Evolutionary conservation across 805 yeast genomes (phyloP).

Genomic region (Maudiozyma pseudohumilis): DNA sequence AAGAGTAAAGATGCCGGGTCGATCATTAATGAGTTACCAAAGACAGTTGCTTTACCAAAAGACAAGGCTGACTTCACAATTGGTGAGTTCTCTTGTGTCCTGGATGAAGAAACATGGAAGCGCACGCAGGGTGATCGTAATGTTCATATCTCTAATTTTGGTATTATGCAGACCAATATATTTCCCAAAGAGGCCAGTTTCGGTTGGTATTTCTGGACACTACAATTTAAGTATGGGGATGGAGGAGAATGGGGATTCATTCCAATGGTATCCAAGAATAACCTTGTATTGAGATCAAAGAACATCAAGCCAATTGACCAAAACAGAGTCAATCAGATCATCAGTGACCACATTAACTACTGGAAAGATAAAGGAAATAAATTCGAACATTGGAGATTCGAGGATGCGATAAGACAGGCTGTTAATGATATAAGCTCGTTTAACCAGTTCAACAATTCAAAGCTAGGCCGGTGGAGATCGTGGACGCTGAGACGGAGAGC

Average conservation of each 20-base stretch:
- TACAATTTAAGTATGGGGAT: constrained; percentile 72
- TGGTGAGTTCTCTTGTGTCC: constrained; percentile 86
- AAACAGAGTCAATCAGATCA: constrained; percentile 22
- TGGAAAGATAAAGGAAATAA: constrained; percentile 59
- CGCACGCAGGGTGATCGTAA: constrained; percentile 39
- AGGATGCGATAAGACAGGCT: constrained; percentile 67
- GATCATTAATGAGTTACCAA: constrained; percentile 47
- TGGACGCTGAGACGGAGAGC: constrained; percentile 54
- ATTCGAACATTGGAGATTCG: constrained; percentile 73
- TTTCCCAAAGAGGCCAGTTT: constrained; percentile 46
- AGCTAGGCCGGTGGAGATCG: constrained; percentile 62
- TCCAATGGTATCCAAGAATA: constrained; percentile 61
- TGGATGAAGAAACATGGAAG: constrained; percentile 70
- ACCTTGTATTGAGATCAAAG: constrained; percentile 32
- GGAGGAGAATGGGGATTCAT: constrained; percentile 97
- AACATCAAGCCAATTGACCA: constrained; percentile 25
- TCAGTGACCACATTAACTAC: constrained; percentile 46
- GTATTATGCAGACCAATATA: constrained; percentile 41
- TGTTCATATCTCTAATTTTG: constrained; percentile 50
- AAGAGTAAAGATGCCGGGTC: constrained; percentile 52
- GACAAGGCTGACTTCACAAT: constrained; percentile 58
- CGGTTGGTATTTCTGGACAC: constrained; percentile 89
- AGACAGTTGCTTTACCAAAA: constrained; percentile 37
- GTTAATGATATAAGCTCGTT: constrained; percentile 68
- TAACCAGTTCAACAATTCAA: constrained; percentile 56